Evolutionary conservation across 2,329 filamentous ascomycete genomes (phyloP).

Genomic region (Pseudogymnoascus verrucosus): DNA sequence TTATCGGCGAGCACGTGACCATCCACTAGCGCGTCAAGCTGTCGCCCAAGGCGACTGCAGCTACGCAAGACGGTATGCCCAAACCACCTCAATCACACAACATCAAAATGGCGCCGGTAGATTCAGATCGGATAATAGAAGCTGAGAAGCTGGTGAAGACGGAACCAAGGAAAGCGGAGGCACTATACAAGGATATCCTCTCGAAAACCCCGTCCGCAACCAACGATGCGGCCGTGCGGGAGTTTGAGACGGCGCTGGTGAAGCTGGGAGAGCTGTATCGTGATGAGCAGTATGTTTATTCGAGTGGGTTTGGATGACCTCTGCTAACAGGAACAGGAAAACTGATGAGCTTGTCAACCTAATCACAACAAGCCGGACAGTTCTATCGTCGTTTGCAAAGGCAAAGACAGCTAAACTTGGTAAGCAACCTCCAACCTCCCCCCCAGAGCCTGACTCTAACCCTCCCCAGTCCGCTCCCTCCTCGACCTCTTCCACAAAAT

Average conservation of each 20-base stretch:
- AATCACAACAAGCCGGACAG: slow-evolving; percentile 80
- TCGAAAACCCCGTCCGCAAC: slow-evolving; percentile 75
- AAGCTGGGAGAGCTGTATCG: slow-evolving; percentile 88
- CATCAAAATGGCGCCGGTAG: slow-evolving; percentile 46
- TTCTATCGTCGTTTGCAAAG: slow-evolving; percentile 94
- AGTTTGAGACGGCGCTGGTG: slow-evolving; percentile 85
- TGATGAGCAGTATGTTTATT: slow-evolving; percentile 63
- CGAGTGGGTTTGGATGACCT: neutral
- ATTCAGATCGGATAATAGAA: slow-evolving; percentile 68
- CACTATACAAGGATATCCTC: slow-evolving; percentile 82
- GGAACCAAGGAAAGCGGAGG: slow-evolving; percentile 76
- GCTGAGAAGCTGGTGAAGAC: slow-evolving; percentile 76
- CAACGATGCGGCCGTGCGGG: slow-evolving; percentile 74
- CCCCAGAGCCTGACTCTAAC: slow-evolving; percentile 8
- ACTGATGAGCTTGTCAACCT: slow-evolving; percentile 80
- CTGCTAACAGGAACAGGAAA: slow-evolving; percentile 47
- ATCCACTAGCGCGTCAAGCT: slow-evolving; percentile 9
- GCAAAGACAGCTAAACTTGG: slow-evolving; percentile 97
- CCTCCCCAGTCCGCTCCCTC: slow-evolving; percentile 72
- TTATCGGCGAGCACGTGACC: neutral
- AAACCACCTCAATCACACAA: slow-evolving; percentile 14
- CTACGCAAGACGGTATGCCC: slow-evolving; percentile 17
- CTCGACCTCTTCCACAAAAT: slow-evolving; percentile 93
- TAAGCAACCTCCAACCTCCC: slow-evolving; percentile 39
- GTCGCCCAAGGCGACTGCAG: slow-evolving; percentile 11